Percentiles rank a stretch among this genome's conserved stretches.
Conservation (phyloP, 2,329 filamentous ascomycete genomes). For the Talaromyces sp. region DNA sequence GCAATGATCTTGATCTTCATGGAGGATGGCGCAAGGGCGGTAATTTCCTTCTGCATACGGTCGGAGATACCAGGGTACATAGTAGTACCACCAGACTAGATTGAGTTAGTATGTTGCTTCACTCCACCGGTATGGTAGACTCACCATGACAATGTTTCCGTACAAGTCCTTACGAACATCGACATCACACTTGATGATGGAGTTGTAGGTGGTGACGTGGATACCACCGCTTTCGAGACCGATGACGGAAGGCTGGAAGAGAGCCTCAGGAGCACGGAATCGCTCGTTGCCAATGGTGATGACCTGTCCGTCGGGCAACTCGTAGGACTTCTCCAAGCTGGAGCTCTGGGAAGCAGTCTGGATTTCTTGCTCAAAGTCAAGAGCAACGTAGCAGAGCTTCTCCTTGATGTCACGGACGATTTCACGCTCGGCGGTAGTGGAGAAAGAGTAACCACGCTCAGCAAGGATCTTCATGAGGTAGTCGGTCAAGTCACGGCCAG, state of each 20-base stretch:
- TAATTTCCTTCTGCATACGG: conserved; percentile 99
- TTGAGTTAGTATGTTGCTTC: conserved; percentile 20
- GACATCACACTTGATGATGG: conserved; percentile 99
- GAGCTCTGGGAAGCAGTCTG: conserved; percentile 99
- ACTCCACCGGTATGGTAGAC: conserved; percentile 39
- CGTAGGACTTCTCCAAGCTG: conserved; percentile 99
- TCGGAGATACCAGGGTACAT: conserved; percentile 99
- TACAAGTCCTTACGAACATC: conserved; percentile 99
- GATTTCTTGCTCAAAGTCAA: conserved; percentile 99
- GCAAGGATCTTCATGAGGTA: conserved; percentile 99
- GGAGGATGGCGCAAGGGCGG: conserved; percentile 95
- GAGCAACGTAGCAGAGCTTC: conserved; percentile 98
- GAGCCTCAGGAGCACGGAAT: conserved; percentile 98
- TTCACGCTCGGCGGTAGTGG: conserved; percentile 99
- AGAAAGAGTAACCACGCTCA: conserved; percentile 99
- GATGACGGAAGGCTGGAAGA: conserved; percentile 98
- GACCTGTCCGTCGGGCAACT: conserved; percentile 98
- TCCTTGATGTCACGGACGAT: conserved; percentile 99
- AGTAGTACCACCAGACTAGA: conserved; percentile 97
- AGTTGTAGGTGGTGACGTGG: conserved; percentile 99
- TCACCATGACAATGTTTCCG: conserved; percentile 99
- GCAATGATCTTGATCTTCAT: conserved; percentile 99
- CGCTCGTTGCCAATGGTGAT: conserved; percentile 99
- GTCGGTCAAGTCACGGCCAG: conserved; percentile 98
- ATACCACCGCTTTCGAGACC: conserved; percentile 99